Percentiles rank a stretch among this genome's conserved stretches.
These are phyloP conservation scores for Yueomyces sinensis DNA, from an alignment of 805 yeast species.

Conservation along the genomic window DNA sequence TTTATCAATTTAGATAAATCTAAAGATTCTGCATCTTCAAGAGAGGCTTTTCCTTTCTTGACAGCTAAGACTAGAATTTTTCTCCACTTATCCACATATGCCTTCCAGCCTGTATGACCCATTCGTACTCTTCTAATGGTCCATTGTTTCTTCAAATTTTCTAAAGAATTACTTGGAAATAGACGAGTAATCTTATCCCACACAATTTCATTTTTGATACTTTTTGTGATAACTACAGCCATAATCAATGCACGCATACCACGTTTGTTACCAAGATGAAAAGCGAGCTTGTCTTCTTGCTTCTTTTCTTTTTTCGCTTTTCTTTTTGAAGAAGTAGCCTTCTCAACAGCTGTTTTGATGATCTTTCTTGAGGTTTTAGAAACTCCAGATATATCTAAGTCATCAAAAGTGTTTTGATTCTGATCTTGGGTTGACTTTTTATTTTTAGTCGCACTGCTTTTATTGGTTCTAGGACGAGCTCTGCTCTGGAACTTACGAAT, in stretches of 20 bases:
- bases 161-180: conserved; percentile 30
- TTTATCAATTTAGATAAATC: conserved; percentile 41
- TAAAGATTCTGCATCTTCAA: conserved; percentile 36
- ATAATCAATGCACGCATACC: conserved; percentile 47
- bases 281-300: conserved; percentile 2
- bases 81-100: conserved; percentile 50
- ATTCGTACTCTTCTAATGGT: conserved; percentile 36
- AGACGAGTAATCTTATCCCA: conserved; percentile 48
- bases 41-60: conserved; percentile 36
- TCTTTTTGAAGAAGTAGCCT: background rate
- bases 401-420: background rate
- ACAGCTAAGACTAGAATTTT: conserved; percentile 46
- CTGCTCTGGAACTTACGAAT: conserved; percentile 16
- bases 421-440: background rate
- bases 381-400: background rate
- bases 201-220: conserved; percentile 46
- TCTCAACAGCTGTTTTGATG: conserved; percentile 1
- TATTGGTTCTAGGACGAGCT: background rate
- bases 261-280: conserved; percentile 22
- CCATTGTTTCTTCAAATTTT: conserved; percentile 53
- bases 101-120: conserved; percentile 47
- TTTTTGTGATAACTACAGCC: conserved; percentile 53
- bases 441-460: background rate
- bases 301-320: background rate
- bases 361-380: background rate